Evolutionary conservation across 495 filamentous ascomycete species (phyloP).

Genomic region (Hyaloscypha hepaticicola): DNA sequence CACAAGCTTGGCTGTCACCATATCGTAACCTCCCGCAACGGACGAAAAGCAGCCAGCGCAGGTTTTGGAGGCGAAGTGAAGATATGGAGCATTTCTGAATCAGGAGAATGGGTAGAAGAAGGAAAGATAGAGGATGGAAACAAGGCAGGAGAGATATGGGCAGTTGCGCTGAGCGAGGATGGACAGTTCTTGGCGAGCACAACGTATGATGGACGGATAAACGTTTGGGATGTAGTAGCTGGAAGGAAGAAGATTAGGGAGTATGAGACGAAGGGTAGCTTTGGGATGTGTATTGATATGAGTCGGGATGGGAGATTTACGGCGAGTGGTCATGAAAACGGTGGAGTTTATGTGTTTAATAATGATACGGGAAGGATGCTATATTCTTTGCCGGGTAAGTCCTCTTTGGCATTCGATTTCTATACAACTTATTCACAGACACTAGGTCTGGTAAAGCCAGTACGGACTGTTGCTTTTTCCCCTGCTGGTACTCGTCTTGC

Average conservation of each 20-base stretch:
- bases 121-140: slow-evolving; percentile 33
- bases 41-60: slow-evolving; percentile 69
- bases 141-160: slow-evolving; percentile 74
- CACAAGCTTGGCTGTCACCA: slow-evolving; percentile 92
- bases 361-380: slow-evolving; percentile 83
- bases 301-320: slow-evolving; percentile 75
- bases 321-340: slow-evolving; percentile 90
- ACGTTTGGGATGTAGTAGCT: slow-evolving; percentile 76
- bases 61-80: slow-evolving; percentile 87
- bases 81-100: slow-evolving; percentile 64
- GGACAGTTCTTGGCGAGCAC: slow-evolving; percentile 80
- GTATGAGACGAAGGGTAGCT: slow-evolving; percentile 88
- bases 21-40: slow-evolving; percentile 65
- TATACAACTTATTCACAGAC: slow-evolving; percentile 9
- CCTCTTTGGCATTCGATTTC: not conserved
- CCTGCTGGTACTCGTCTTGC: slow-evolving; percentile 81
- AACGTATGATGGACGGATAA: slow-evolving; percentile 79
- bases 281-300: slow-evolving; percentile 85
- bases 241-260: slow-evolving; percentile 60
- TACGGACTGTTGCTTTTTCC: slow-evolving; percentile 82
- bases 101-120: slow-evolving; percentile 53
- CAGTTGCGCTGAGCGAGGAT: slow-evolving; percentile 76
- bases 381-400: slow-evolving; percentile 79
- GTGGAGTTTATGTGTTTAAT: slow-evolving; percentile 91
- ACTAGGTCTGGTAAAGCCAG: slow-evolving; percentile 77